Evolutionary conservation across 495 filamentous ascomycete species (phyloP).

Genomic region (Trichocladium antarcticum): DNA sequence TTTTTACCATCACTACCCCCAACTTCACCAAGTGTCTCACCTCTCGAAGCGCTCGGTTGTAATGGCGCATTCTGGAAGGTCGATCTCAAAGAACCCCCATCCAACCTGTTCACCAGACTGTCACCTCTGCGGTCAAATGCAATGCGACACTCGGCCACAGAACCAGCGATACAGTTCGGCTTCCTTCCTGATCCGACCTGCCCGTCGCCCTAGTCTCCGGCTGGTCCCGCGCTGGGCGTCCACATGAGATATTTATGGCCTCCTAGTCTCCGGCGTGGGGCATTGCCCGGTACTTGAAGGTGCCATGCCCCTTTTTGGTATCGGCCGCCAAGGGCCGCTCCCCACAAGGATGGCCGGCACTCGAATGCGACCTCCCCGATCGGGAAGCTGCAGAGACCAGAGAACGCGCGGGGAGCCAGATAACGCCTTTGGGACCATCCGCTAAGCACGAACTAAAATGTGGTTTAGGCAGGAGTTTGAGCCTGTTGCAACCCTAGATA

Average conservation of each 20-base stretch:
- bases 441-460: not conserved
- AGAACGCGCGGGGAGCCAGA: not conserved
- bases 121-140: not conserved
- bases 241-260: no score
- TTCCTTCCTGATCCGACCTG: conserved; percentile 23
- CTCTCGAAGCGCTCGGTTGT: not conserved
- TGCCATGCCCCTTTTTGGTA: not conserved
- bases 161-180: no score
- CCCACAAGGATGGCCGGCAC: conserved; percentile 8
- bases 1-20: no score
- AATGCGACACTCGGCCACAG: conserved; percentile 1
- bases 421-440: not conserved
- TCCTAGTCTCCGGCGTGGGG: not conserved
- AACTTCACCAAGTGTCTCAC: not conserved
- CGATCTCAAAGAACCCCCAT: not conserved
- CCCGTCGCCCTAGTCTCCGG: no score
- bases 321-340: conserved; percentile 2
- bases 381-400: conserved; percentile 16
- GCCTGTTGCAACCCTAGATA: not conserved
- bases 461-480: conserved; percentile 8
- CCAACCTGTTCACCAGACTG: not conserved
- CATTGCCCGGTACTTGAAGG: no score
- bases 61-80: conserved; percentile 14
- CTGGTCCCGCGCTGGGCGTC: no score
- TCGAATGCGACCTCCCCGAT: conserved; percentile 19